phyloP scores from a whole-genome alignment of 331 rosid species.

The Dryas integrifolia region DNA sequence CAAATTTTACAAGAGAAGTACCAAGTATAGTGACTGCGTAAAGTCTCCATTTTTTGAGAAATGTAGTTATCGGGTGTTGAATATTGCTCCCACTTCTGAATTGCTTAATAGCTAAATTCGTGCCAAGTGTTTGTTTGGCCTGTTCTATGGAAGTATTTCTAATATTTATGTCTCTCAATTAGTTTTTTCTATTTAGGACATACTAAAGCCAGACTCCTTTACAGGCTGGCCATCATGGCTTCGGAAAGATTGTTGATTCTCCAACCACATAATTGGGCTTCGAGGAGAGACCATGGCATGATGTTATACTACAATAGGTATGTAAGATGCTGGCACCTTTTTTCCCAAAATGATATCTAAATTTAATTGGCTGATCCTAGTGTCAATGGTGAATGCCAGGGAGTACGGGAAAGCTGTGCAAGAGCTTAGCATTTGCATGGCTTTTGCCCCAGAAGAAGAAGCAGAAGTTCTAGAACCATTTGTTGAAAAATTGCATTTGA shows the following conservation, averaged over 20 bases:
- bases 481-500: slow-evolving; percentile 15
- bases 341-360: not conserved
- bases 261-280: slow-evolving; percentile 22
- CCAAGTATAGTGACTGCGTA: no score
- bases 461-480: slow-evolving; percentile 22
- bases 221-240: slow-evolving; percentile 20
- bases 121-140: not conserved
- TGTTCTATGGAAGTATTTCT: not conserved
- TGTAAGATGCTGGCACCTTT: not conserved
- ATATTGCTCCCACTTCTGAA: not conserved
- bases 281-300: slow-evolving; percentile 25
- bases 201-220: not conserved
- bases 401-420: slow-evolving; percentile 21
- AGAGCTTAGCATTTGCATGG: slow-evolving; percentile 24
- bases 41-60: no score
- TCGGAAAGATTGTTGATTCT: slow-evolving; percentile 20
- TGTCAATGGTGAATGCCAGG: not conserved
- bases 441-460: slow-evolving; percentile 24
- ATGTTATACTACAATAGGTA: slow-evolving; percentile 17
- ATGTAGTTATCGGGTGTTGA: not conserved
- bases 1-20: no score
- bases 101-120: not conserved
- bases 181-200: not conserved
- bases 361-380: not conserved
- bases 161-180: not conserved